phyloP scores from a whole-genome alignment of 2,329 filamentous ascomycete species.

The Chaetomiaceae sp. region DNA sequence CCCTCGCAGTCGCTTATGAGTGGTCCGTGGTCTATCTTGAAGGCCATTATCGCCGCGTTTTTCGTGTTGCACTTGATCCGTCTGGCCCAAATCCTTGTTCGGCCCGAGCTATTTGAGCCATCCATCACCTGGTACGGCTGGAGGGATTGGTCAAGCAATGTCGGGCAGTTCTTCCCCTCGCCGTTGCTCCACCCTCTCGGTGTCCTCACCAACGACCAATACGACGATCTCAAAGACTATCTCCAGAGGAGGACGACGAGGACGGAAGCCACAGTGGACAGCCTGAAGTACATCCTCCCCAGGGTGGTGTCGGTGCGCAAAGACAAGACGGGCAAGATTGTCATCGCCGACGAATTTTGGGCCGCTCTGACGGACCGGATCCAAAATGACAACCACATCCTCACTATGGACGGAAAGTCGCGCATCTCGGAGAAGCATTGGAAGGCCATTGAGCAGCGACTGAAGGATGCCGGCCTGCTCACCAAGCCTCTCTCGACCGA shows the following conservation, averaged over 20 bases:
- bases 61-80: conserved; percentile 9
- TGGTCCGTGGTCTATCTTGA: not conserved
- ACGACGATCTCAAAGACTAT: conserved; percentile 25
- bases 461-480: conserved; percentile 34
- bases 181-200: conserved; percentile 16
- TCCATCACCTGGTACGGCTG: conserved; percentile 25
- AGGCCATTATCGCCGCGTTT: not conserved
- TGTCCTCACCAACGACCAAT: conserved; percentile 20
- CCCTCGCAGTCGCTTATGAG: not conserved
- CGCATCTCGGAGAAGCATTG: conserved; percentile 44
- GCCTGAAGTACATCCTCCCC: conserved; percentile 49
- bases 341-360: conserved; percentile 61
- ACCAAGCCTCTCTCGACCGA: conserved; percentile 28
- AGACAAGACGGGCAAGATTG: conserved; percentile 43
- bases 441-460: conserved; percentile 40
- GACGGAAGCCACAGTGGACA: conserved; percentile 37
- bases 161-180: conserved; percentile 29
- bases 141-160: conserved; percentile 23
- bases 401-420: conserved; percentile 40
- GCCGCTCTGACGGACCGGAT: conserved; percentile 56
- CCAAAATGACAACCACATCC: conserved; percentile 41
- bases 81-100: not conserved
- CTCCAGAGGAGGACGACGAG: conserved; percentile 22
- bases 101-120: conserved; percentile 9
- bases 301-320: conserved; percentile 51